These are phyloP conservation scores for Acorus gramineus DNA, from an alignment of 106 monocot species.

Conservation along the genomic window DNA sequence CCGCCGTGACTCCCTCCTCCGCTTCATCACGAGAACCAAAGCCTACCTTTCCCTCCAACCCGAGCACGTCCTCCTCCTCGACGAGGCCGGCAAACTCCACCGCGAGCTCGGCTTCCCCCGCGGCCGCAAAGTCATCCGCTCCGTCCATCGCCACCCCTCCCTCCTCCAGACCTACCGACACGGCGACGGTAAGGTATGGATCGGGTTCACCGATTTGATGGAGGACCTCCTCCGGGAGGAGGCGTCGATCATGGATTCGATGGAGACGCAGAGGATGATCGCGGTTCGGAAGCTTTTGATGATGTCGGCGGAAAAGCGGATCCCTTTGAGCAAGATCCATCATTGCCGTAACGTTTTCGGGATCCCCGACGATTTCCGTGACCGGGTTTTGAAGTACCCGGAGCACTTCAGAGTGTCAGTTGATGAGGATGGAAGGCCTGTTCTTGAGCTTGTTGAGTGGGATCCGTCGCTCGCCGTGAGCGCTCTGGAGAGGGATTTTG, in stretches of 20 bases:
- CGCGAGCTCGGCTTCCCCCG: constrained; percentile 68
- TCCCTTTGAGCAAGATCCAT: constrained; percentile 73
- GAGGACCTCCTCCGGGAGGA: constrained; percentile 57
- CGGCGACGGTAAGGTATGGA: constrained; percentile 13
- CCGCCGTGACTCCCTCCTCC: constrained; percentile 47
- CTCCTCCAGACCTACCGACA: constrained; percentile 38
- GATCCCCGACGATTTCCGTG: constrained; percentile 69
- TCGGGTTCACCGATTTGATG: constrained; percentile 66
- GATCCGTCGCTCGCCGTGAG: constrained; percentile 64
- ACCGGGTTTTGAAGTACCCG: constrained; percentile 60
- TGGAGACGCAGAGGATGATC: constrained; percentile 23
- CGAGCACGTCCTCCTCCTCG: constrained; percentile 31
- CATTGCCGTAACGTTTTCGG: constrained; percentile 78
- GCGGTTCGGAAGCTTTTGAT: constrained; percentile 76
- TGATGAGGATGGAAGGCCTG: constrained; percentile 33
- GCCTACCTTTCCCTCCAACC: constrained; percentile 58
- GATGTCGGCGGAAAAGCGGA: constrained; percentile 48
- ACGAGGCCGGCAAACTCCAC: constrained; percentile 57
- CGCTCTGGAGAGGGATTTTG: constrained; percentile 60
- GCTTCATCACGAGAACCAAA: constrained; percentile 64
- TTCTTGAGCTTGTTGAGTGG: constrained; percentile 70
- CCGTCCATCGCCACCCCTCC: constrained; percentile 41
- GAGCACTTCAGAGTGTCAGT: constrained; percentile 59
- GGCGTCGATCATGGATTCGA: constrained; percentile 21
- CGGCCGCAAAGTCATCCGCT: constrained; percentile 46